A percentile compares a stretch with the other conserved stretches of the same genome.
Evolutionary conservation across 1,284 basidiomycete genomes (phyloP).

Genomic region (Cutaneotrichosporon spelunceum): DNA sequence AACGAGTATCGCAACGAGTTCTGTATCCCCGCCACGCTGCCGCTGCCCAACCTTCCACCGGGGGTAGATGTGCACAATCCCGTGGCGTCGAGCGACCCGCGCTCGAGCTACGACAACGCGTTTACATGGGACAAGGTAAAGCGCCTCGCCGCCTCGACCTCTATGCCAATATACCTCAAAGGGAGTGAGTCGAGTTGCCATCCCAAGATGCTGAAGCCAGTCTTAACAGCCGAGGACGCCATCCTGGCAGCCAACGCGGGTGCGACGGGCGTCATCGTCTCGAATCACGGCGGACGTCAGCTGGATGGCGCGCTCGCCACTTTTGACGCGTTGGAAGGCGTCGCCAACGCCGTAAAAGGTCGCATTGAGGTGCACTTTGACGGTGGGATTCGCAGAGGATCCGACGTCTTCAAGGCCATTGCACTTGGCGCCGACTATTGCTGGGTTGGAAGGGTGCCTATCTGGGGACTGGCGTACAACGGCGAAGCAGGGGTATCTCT

Average conservation of each 20-base stretch:
- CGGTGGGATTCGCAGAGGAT: conserved; percentile 37
- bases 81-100: conserved; percentile 14
- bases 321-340: conserved; percentile 31
- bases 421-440: conserved; percentile 38
- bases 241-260: conserved; percentile 34
- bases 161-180: conserved; percentile 26
- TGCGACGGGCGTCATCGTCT: conserved; percentile 32
- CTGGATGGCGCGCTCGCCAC: conserved; percentile 35
- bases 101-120: conserved; percentile 17
- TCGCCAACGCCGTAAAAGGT: conserved; percentile 30
- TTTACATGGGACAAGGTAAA: conserved; percentile 24
- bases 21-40: conserved; percentile 13
- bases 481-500: conserved; percentile 25
- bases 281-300: conserved; percentile 41
- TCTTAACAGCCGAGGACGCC: conserved; percentile 33
- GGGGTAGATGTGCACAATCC: conserved; percentile 18
- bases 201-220: conserved; percentile 3
- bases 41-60: conserved; percentile 23
- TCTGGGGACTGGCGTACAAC: conserved; percentile 33
- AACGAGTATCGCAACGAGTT: conserved; percentile 30
- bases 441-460: conserved; percentile 30
- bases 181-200: conserved; percentile 19
- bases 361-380: conserved; percentile 39
- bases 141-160: conserved; percentile 4
- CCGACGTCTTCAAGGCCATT: conserved; percentile 41